These are phyloP conservation scores for Botrytis deweyae DNA, from an alignment of 2,329 filamentous ascomycete species.

Conservation along the genomic window DNA sequence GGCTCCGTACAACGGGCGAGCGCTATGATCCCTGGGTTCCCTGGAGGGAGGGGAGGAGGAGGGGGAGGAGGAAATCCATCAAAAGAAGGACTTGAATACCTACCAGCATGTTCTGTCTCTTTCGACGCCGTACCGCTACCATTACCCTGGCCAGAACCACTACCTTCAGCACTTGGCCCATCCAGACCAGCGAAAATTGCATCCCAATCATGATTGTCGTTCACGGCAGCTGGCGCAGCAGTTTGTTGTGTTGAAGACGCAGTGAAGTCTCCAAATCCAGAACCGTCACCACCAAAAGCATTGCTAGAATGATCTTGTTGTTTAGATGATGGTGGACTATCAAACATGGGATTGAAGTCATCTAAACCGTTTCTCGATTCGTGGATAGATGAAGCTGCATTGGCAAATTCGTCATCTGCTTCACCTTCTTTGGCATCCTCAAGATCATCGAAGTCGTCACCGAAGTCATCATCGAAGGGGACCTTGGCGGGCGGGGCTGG, in stretches of 20 bases:
- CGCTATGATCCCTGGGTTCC: no score
- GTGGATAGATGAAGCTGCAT: conserved; percentile 52
- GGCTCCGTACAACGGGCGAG: no score
- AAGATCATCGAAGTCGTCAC: conserved; percentile 74
- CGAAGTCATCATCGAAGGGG: conserved; percentile 73
- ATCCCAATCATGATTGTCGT: conserved; percentile 81
- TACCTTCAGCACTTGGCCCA: conserved; percentile 43
- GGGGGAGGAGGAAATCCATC: background rate
- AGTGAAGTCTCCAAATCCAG: conserved; percentile 47
- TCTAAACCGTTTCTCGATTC: conserved; percentile 61
- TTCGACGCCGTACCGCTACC: conserved; percentile 31
- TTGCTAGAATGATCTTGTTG: conserved; percentile 34
- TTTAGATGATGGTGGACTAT: conserved; percentile 51
- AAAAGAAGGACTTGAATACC: background rate
- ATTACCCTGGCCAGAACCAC: conserved; percentile 22
- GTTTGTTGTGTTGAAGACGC: conserved; percentile 49
- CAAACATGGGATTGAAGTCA: conserved; percentile 81
- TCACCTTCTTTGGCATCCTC: conserved; percentile 81
- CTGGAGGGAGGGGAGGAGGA: background rate
- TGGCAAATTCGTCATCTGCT: conserved; percentile 77
- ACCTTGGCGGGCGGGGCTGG: conserved; percentile 45
- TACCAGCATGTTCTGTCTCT: conserved; percentile 27
- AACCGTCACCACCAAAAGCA: conserved; percentile 32
- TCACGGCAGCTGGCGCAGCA: conserved; percentile 42
- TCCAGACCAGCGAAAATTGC: conserved; percentile 85